These are phyloP conservation scores for Alopecurus myosuroides DNA, from an alignment of 176 grass and related monocot species.

Conservation along the genomic window DNA sequence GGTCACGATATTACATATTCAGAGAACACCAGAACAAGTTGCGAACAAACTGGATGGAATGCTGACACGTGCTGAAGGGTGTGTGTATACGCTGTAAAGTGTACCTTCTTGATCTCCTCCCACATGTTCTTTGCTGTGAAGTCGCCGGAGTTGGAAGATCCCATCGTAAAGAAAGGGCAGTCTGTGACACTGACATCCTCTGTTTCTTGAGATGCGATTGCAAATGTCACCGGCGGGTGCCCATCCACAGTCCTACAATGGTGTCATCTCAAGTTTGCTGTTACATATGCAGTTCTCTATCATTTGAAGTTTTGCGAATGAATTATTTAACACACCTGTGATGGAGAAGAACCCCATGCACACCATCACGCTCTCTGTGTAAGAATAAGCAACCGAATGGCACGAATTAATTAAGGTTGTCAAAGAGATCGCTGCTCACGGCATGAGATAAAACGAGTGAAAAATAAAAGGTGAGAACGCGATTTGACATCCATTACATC, in stretches of 20 bases:
- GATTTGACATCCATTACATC: constrained; percentile 39
- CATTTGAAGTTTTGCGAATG: not conserved
- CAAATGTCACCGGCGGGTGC: constrained; percentile 67
- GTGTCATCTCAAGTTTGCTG: not conserved
- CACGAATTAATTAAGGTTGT: not conserved
- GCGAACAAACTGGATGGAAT: not conserved
- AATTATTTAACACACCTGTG: constrained; percentile 45
- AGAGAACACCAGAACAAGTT: not conserved
- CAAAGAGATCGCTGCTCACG: not conserved
- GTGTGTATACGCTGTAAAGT: not conserved
- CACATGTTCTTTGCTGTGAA: constrained; percentile 69
- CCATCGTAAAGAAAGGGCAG: constrained; percentile 67
- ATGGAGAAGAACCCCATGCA: constrained; percentile 66
- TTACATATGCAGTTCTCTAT: not conserved
- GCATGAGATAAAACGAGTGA: not conserved
- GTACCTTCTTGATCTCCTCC: constrained; percentile 65
- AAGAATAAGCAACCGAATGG: not conserved
- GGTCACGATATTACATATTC: not conserved
- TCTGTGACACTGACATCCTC: constrained; percentile 61
- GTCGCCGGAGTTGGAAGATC: constrained; percentile 40
- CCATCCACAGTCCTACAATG: constrained; percentile 46
- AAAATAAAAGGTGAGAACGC: not conserved
- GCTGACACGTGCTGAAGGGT: not conserved
- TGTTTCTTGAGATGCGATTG: constrained; percentile 67
- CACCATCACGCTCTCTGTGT: constrained; percentile 53